A percentile compares a stretch with the other conserved stretches of the same genome.
Evolutionary conservation across 345 rosid genomes (phyloP).

Genomic region (Euphorbia peplus): DNA sequence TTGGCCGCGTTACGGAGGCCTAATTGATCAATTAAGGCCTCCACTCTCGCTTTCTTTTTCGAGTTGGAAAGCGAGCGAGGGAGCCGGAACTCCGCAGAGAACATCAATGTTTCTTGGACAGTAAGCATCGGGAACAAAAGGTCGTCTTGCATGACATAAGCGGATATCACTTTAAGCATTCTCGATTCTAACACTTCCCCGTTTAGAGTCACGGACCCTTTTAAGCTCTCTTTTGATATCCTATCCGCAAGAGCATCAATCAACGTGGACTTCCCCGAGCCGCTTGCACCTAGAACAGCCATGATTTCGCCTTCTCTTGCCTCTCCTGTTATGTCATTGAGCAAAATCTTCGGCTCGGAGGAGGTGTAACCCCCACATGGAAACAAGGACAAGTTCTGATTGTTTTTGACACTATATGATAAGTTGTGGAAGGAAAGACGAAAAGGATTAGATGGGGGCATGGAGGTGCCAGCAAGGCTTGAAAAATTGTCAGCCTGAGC

Average conservation of each 20-base stretch:
- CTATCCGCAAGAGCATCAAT: conserved; percentile 86
- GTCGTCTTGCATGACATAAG: conserved; percentile 96
- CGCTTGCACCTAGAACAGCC: conserved; percentile 96
- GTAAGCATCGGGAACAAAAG: conserved; percentile 93
- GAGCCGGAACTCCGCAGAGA: conserved; percentile 90
- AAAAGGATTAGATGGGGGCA: conserved; percentile 53
- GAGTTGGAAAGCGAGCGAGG: conserved; percentile 74
- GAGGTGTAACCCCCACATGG: conserved; percentile 25
- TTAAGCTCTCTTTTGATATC: conserved; percentile 69
- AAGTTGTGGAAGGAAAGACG: conserved; percentile 67
- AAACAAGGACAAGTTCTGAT: conserved; percentile 31
- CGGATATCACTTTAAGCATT: conserved; percentile 78
- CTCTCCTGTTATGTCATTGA: conserved; percentile 31
- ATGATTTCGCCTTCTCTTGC: conserved; percentile 51
- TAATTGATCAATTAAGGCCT: conserved; percentile 80
- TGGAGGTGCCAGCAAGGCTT: conserved; percentile 36
- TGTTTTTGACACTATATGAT: conserved; percentile 59
- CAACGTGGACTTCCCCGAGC: conserved; percentile 88
- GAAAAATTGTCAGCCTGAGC: conserved; percentile 29
- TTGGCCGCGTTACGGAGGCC: conserved; percentile 72
- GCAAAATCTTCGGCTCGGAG: conserved; percentile 19
- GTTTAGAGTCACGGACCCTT: conserved; percentile 71
- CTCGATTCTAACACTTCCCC: conserved; percentile 70
- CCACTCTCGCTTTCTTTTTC: conserved; percentile 72
- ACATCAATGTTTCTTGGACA: conserved; percentile 87